These are phyloP conservation scores for Fusarium pseudoanthophilum DNA, from an alignment of 2,329 filamentous ascomycete genomes.

Conservation along the genomic window DNA sequence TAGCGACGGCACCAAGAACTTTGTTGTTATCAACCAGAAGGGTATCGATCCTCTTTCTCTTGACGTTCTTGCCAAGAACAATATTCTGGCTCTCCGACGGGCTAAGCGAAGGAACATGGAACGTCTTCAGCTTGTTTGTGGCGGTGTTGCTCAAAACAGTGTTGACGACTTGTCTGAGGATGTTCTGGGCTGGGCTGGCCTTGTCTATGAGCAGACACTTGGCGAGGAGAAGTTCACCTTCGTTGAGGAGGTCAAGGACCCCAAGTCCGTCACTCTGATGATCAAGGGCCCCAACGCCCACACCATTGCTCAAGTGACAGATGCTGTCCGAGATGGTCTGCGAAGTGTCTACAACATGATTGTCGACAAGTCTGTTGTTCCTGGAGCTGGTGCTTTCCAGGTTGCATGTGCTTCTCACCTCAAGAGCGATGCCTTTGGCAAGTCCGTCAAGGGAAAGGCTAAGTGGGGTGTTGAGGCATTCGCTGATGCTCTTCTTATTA, in stretches of 20 bases:
- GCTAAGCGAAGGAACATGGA: constrained; percentile 99
- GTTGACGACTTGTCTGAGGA: constrained; percentile 92
- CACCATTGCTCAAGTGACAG: constrained; percentile 96
- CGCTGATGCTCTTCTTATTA: constrained; percentile 91
- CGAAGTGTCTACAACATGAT: constrained; percentile 99
- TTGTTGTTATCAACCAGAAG: constrained; percentile 99
- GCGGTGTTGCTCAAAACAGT: constrained; percentile 92
- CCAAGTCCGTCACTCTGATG: constrained; percentile 95
- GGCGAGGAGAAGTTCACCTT: constrained; percentile 99
- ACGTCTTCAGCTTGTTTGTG: constrained; percentile 92
- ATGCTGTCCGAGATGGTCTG: constrained; percentile 93
- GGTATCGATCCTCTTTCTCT: constrained; percentile 96
- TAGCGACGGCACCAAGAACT: constrained; percentile 90
- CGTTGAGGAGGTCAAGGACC: constrained; percentile 97
- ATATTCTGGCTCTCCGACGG: constrained; percentile 91
- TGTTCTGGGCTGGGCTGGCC: constrained; percentile 92
- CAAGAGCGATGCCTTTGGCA: constrained; percentile 85
- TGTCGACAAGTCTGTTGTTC: constrained; percentile 95
- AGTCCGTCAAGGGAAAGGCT: constrained; percentile 96
- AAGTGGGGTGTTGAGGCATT: constrained; percentile 97
- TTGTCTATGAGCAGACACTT: constrained; percentile 96
- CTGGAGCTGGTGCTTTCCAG: constrained; percentile 95
- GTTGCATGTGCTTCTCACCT: constrained; percentile 90
- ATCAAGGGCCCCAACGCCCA: constrained; percentile 98
- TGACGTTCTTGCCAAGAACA: constrained; percentile 97